Conservation (phyloP, 2,329 filamentous ascomycete species). For the Pseudocercospora pini-densiflorae region DNA sequence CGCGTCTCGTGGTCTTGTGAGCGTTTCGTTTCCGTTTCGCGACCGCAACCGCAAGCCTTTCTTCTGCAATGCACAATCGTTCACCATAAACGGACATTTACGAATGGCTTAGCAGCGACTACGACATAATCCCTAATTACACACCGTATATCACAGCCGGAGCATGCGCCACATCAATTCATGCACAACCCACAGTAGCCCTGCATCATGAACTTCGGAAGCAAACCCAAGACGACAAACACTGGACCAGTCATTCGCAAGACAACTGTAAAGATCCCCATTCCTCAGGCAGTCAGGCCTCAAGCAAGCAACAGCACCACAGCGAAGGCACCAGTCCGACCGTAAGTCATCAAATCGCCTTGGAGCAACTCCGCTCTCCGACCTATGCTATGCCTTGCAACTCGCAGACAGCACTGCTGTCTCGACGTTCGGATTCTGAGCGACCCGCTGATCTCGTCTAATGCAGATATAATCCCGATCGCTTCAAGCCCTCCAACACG, state of each 20-base stretch:
- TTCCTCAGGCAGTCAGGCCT: conserved; percentile 21
- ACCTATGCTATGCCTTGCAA: too few species aligned
- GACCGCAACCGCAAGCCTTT: background rate
- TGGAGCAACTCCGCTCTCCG: too few species aligned
- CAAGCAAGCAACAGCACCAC: too few species aligned
- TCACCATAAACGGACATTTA: background rate
- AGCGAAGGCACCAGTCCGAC: conserved; percentile 16
- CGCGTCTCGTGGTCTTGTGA: background rate
- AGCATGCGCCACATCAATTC: conserved; percentile 13
- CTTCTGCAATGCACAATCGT: background rate
- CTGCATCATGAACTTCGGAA: conserved; percentile 34
- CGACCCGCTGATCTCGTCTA: too few species aligned
- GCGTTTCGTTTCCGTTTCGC: background rate
- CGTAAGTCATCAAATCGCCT: background rate
- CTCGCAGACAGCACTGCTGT: too few species aligned
- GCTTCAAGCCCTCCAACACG: conserved; percentile 33
- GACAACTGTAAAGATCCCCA: conserved; percentile 32
- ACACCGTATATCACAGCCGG: conserved; percentile 1
- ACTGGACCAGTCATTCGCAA: conserved; percentile 34
- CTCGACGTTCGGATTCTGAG: too few species aligned
- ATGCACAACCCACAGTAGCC: conserved; percentile 19
- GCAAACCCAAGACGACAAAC: conserved; percentile 22
- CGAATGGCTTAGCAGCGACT: conserved; percentile 7
- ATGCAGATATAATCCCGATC: conserved; percentile 31
- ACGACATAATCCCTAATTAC: conserved; percentile 4